phyloP scores from a whole-genome alignment of 2,329 filamentous ascomycete species.

The Pestalotiopsis sp. region DNA sequence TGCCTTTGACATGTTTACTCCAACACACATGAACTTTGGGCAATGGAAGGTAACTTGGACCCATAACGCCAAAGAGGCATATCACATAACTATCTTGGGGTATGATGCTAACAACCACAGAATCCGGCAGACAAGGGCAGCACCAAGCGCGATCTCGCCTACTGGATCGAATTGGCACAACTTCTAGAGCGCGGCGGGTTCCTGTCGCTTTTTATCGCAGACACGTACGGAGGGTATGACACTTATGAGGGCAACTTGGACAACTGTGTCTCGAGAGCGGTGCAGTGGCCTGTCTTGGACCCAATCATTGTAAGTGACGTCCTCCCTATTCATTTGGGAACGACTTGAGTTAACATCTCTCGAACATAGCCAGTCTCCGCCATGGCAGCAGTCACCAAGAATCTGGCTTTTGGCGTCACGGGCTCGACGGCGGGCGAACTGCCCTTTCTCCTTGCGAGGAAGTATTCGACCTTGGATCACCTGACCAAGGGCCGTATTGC shows the following conservation, averaged over 20 bases:
- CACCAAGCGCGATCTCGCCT: slow-evolving; percentile 60
- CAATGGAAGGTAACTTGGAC: slow-evolving; percentile 61
- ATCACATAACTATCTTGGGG: background rate
- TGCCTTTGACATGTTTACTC: slow-evolving; percentile 68
- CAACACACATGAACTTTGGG: slow-evolving; percentile 65
- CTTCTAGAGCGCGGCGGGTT: slow-evolving; percentile 63
- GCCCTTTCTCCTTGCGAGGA: slow-evolving; percentile 63
- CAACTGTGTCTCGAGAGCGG: slow-evolving; percentile 61
- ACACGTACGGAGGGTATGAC: slow-evolving; percentile 67
- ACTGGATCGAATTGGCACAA: slow-evolving; percentile 67
- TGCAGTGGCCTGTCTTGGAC: slow-evolving; percentile 68
- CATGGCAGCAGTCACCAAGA: slow-evolving; percentile 69
- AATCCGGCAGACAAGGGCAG: slow-evolving; percentile 63
- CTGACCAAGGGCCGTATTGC: slow-evolving; percentile 62
- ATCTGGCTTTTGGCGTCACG: slow-evolving; percentile 64
- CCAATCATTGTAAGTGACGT: slow-evolving; percentile 56
- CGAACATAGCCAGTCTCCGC: slow-evolving; percentile 56
- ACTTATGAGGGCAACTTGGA: slow-evolving; percentile 62
- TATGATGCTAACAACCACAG: slow-evolving; percentile 32
- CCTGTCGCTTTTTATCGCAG: slow-evolving; percentile 67
- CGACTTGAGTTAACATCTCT: background rate
- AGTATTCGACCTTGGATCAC: slow-evolving; percentile 65
- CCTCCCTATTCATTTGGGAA: background rate
- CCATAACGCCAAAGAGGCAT: background rate
- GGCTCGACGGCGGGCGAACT: slow-evolving; percentile 65